Evolutionary conservation across 2,329 filamentous ascomycete species (phyloP), one percentile per base, ranked within the genome.

Genomic region (Pseudogymnoascus sp.): DNA sequence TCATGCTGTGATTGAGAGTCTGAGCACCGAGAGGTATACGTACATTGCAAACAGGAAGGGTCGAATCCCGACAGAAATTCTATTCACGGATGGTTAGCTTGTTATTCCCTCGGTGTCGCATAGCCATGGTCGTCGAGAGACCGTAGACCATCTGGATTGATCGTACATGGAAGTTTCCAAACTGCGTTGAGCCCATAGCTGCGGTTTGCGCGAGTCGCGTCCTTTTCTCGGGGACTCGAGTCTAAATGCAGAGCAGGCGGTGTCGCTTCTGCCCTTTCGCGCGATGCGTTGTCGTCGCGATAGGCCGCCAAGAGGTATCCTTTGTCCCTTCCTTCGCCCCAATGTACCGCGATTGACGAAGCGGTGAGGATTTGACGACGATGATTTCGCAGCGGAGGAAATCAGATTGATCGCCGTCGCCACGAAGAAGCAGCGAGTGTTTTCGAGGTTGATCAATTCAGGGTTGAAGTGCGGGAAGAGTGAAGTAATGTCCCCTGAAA

Each of bases 1-100:
- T 63, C 33, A 21, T 33, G 21, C 23, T 1, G n/a, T 23, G 33
- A 12, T 8, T 18, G 12, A 12, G 43, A 62, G 23, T 23, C 38
- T 11, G 14, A 14, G 28, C 23, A 7, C 61, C 45, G 28, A 35
- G 52, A 59, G 65, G 16, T 67, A 40, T 35, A 83, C 88, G 71
- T 83, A 93, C 89, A 82, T 93, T 93, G 81, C 90, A 95, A 70
- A 93, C 81, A 62, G 90, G 90, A 70, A 93, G 80, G 63, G 89
- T 93, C 70, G 90, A 90, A 78, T 93, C 89, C 74, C 84, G 88
- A 81, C 90, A 95, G 75, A 95, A 93, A 73, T 88, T 79, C 89
- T 93, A 71, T 72, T 64, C 58, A 61, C 43, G 65, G 68, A 68
- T 65, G 60, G 18, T 62, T 61, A 45, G 58, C 37, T 12, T 37